Base-by-base conservation (phyloP, 2,329 filamentous ascomycete genomes). In the Furcasterigmium sp. region DNA sequence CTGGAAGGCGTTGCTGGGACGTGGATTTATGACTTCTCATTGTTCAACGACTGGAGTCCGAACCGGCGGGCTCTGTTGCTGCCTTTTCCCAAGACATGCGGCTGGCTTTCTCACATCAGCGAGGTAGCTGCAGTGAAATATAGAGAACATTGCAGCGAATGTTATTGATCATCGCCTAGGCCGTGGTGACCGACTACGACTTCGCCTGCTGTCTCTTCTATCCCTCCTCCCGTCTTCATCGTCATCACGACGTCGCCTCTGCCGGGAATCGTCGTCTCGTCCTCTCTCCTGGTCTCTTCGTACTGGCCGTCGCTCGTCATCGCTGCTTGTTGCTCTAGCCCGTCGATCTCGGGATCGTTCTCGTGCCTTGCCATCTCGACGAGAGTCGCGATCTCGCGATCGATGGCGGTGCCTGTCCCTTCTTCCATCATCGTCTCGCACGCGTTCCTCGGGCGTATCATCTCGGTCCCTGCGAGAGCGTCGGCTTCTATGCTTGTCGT, bases 401-500 rank as follows among this genome's bases (percentile, higher is more conserved):
- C 52, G 50, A 13, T 51, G 50, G 28, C 55, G 51, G 10, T 50
- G 51, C 37, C 47, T 51, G 43, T 66, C 51, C 29, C 54, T 51
- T 14, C 50, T 51, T 36, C 45, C 50, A 42, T 66, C 49, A 42
- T 56, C 44, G 4, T 53, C 54, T 25, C 44, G 45, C 18, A 50
- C 45, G 19, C 47, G 39, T 8, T 61, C 57, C 17, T 41, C 51
- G 0, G 62, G 57, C 1, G 62, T 61, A 25, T 63, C 60, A 26
- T 72, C 67, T 35, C 32, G 32, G 14, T 35, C 32, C 15, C 65
- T 59, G 38, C 57, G 61, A 13, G 69, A 65, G 46, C 58, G 64
- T 39, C 51, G 45, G 17, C 51, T 46, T 32, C 49, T 50, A 3
- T 53, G 53, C 2, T 53, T 53, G 5, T 60, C 57, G 5, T 62